A percentile compares a stretch with the other conserved stretches of the same genome.
Evolutionary conservation across 805 yeast genomes (phyloP).

Genomic region (Suhomyces prunicola): DNA sequence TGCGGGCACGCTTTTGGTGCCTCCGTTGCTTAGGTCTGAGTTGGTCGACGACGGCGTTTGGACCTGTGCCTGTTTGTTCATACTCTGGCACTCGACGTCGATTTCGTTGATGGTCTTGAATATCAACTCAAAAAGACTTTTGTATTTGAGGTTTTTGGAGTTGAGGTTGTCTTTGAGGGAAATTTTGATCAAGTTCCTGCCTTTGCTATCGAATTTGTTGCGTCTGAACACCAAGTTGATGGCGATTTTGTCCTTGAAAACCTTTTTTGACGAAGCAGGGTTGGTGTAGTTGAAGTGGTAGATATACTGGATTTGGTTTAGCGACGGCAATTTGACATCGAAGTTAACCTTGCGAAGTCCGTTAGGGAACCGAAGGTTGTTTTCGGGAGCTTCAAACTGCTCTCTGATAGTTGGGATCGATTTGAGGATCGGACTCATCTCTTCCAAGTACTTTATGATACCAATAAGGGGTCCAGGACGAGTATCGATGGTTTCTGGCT

Average conservation of each 20-base stretch:
- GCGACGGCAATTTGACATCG: conserved; percentile 28
- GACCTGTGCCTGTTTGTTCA: conserved; percentile 3
- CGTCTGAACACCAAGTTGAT: conserved; percentile 10
- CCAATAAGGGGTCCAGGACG: conserved; percentile 22
- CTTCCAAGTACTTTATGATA: conserved; percentile 31
- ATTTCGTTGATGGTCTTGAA: conserved; percentile 24
- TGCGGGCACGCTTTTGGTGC: not conserved
- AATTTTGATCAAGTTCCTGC: conserved; percentile 22
- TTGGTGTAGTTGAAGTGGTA: conserved; percentile 27
- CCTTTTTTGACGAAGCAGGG: conserved; percentile 27
- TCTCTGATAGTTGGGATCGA: conserved; percentile 18
- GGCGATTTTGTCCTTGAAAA: conserved; percentile 31
- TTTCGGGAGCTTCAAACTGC: conserved; percentile 6
- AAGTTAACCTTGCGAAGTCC: conserved; percentile 30
- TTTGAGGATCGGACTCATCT: conserved; percentile 27
- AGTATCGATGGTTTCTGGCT: not conserved
- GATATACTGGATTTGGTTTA: conserved; percentile 31
- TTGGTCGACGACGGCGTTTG: conserved; percentile 8
- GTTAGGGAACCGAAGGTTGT: conserved; percentile 19
- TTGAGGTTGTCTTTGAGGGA: conserved; percentile 38
- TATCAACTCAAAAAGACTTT: conserved; percentile 36
- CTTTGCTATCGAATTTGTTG: conserved; percentile 28
- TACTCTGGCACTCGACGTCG: conserved; percentile 13
- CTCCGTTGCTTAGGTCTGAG: not conserved
- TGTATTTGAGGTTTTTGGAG: conserved; percentile 35